These are phyloP conservation scores for Russula foetens DNA, from an alignment of 768 basidiomycete species.

Conservation along the genomic window DNA sequence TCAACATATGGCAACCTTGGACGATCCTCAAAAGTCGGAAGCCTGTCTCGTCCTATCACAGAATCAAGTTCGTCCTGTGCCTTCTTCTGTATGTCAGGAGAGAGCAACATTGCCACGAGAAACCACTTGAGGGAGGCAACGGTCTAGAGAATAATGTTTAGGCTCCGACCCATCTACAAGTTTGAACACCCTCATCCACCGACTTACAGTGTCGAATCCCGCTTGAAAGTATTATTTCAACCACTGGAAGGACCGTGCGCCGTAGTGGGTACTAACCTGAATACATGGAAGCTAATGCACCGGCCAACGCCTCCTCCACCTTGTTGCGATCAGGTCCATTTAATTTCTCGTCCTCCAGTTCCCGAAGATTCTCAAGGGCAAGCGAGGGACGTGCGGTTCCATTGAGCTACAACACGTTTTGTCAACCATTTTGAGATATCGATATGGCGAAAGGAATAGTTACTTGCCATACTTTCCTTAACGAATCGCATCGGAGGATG, in stretches of 20 bases:
- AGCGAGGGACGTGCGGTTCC: neutral
- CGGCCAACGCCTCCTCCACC: neutral
- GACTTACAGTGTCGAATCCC: neutral
- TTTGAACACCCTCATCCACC: neutral
- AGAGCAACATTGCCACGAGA: neutral
- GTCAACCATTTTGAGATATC: neutral
- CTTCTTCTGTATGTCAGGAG: neutral
- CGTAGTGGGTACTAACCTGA: neutral
- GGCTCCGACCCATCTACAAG: no score
- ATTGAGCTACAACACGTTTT: neutral
- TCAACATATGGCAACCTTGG: neutral
- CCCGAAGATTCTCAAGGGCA: neutral
- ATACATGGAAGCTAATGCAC: neutral
- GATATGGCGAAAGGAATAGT: neutral
- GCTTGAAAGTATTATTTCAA: neutral
- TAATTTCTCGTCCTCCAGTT: neutral
- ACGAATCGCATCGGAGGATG: neutral
- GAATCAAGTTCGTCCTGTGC: constrained; percentile 1
- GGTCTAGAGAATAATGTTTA: neutral
- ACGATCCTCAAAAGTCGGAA: constrained; percentile 9
- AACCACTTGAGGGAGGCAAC: neutral
- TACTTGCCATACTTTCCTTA: neutral
- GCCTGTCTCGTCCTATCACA: neutral
- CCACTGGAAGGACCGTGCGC: no score
- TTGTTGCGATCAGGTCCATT: neutral